phyloP scores from a whole-genome alignment of 768 basidiomycete genomes.

The Kwoniella sp. region DNA sequence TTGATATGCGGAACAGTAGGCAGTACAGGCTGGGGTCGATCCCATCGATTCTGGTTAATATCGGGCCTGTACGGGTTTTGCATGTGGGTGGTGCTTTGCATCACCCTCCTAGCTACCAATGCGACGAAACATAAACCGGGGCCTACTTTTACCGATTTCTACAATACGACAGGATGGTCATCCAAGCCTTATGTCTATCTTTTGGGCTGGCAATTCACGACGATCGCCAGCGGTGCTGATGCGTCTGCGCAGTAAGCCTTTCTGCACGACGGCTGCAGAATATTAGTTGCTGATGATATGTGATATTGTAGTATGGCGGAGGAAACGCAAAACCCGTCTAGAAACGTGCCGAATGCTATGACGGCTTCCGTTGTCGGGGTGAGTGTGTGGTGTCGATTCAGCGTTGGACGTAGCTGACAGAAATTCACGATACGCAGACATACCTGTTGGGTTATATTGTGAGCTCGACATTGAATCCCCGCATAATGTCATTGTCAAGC shows the following conservation, averaged over 20 bases:
- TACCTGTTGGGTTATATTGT: constrained; percentile 57
- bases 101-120: constrained; percentile 25
- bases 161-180: constrained; percentile 44
- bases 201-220: constrained; percentile 56
- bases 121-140: constrained; percentile 18
- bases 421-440: constrained; percentile 35
- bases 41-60: constrained; percentile 49
- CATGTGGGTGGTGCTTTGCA: constrained; percentile 49
- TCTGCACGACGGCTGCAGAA: neutral
- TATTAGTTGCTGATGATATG: neutral
- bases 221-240: constrained; percentile 57
- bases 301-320: constrained; percentile 52
- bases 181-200: constrained; percentile 55
- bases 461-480: constrained; percentile 10
- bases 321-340: constrained; percentile 56
- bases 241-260: constrained; percentile 55
- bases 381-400: constrained; percentile 9
- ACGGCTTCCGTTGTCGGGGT: constrained; percentile 39
- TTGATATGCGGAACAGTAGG: constrained; percentile 41
- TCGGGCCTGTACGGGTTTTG: constrained; percentile 35
- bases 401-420: too few relatives aligned
- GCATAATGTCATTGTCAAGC: constrained; percentile 6
- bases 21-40: constrained; percentile 48
- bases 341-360: constrained; percentile 58
- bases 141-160: constrained; percentile 22